Base-by-base conservation (phyloP, 495 filamentous ascomycete species). In the Amniculicola lignicola region DNA sequence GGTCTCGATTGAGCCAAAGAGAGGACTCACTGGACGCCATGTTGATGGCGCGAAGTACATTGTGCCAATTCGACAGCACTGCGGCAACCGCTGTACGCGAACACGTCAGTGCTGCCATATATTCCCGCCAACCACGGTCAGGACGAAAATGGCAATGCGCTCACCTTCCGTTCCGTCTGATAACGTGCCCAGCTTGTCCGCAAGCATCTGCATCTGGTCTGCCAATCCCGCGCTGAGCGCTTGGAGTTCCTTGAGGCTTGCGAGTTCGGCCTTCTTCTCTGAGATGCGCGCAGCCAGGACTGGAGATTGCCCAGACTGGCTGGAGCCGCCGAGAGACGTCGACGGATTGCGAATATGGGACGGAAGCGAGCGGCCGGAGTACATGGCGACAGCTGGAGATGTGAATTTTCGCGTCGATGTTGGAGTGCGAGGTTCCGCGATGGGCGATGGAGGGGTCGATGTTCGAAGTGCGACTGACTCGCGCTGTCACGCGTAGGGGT, bases 21-120 rank as follows among this genome's bases (percentile, higher is more conserved):
- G 4, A 25, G 62, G 57, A 70, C 87, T 68, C 82, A 98, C 93
- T 82, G 46, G 90, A 95, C 52, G 94, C 91, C 84, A 98, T 94
- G 66, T 86, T 87, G 63, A 98, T 96, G 31, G 90, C 90, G 44
- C 87, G 80, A 16, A 98, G 77, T 46, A 98, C 91, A 68, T 90
- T 94, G 64, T 95, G 87, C 93, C 93, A 98, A 70, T 98, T 98
- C 40, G 87, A 81, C 57, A 98, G 73, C 15, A 98, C 93, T 40
- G 84, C 82, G 41, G 93, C 93, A 66, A 98, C 90, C 62, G 90
- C 92, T 93, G 67, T 43, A 56, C 23, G 51, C 39, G 61, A 40
- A 54, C 41, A 54, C 59, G 55, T 65, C 51, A 69, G 29, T 33
- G 29, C 37, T 19, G 9, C 10, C 10, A 18, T 40, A 9, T 40